These are phyloP conservation scores for Penicillium bialowiezense DNA, from an alignment of 495 filamentous ascomycete genomes.

Conservation along the genomic window DNA sequence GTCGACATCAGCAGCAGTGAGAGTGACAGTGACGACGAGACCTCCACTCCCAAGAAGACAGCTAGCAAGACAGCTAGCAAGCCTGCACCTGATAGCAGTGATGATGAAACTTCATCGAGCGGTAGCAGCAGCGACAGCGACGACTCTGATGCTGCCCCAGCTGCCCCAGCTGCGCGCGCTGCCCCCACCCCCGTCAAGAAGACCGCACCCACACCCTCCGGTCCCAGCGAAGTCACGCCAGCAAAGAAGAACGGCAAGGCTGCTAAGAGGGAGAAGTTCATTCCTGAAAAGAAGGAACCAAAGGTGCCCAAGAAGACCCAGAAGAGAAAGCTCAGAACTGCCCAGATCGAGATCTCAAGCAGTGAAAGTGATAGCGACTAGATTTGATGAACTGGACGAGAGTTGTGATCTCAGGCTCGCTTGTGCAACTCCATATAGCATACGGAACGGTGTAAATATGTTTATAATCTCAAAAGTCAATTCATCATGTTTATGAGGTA, in stretches of 20 bases:
- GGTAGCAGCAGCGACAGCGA: constrained; percentile 17
- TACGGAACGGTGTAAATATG: constrained; percentile 12
- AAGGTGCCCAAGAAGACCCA: constrained; percentile 28
- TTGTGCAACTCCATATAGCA: constrained; percentile 19
- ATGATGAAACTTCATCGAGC: constrained; percentile 19
- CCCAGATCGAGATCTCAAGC: constrained; percentile 28
- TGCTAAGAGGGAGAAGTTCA: constrained; percentile 11
- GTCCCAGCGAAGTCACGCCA: neutral
- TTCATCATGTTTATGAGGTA: neutral
- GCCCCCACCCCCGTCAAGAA: neutral
- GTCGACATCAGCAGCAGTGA: constrained; percentile 49
- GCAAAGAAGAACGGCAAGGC: constrained; percentile 2
- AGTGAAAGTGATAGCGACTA: constrained; percentile 32
- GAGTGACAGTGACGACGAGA: constrained; percentile 18
- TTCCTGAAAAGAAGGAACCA: neutral
- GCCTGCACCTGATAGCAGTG: constrained; percentile 8
- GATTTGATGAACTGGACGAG: neutral
- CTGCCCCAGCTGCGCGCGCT: constrained; percentile 1
- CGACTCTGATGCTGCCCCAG: constrained; percentile 11
- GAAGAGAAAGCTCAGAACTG: constrained; percentile 27
- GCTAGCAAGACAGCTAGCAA: constrained; percentile 14
- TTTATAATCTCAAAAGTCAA: constrained; percentile 10
- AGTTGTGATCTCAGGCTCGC: constrained; percentile 6
- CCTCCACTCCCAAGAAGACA: constrained; percentile 8
- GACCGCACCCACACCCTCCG: neutral